Percentiles rank a stretch among this genome's conserved stretches.
Conservation (phyloP, 768 basidiomycete species). For the Cystofilobasidium ferigula region DNA sequence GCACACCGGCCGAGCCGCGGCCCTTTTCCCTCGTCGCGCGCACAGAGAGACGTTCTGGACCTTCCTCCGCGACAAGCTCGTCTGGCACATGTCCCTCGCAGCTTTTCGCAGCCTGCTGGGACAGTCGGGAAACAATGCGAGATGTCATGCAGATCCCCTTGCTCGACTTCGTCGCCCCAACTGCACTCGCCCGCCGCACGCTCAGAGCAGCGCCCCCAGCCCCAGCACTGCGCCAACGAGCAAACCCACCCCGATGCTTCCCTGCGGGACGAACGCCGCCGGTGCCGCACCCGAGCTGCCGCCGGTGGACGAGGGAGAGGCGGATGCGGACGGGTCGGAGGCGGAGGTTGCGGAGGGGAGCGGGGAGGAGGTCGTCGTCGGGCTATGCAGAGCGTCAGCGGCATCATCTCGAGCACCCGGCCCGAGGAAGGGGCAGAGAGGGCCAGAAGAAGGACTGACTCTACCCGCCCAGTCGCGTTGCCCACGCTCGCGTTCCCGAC, state of each 20-base stretch:
- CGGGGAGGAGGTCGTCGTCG: not conserved
- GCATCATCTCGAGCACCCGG: not conserved
- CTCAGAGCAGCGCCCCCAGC: not conserved
- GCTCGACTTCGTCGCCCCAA: no score
- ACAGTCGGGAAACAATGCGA: no score
- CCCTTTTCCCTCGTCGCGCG: no score
- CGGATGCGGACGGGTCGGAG: not conserved
- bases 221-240: not conserved
- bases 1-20: no score
- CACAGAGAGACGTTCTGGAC: no score
- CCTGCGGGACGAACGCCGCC: not conserved
- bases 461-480: slow-evolving; percentile 30
- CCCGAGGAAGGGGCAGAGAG: not conserved
- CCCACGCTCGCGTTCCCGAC: slow-evolving; percentile 56
- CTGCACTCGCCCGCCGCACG: no score
- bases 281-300: not conserved
- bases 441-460: not conserved
- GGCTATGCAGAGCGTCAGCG: not conserved
- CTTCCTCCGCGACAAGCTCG: no score
- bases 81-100: no score
- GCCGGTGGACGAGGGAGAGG: not conserved
- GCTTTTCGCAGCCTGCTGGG: no score
- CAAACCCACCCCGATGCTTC: not conserved
- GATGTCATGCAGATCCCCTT: no score
- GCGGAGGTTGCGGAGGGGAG: not conserved